Evolutionary conservation across 805 yeast genomes (phyloP).

Genomic region (Monosporozyma solicola): DNA sequence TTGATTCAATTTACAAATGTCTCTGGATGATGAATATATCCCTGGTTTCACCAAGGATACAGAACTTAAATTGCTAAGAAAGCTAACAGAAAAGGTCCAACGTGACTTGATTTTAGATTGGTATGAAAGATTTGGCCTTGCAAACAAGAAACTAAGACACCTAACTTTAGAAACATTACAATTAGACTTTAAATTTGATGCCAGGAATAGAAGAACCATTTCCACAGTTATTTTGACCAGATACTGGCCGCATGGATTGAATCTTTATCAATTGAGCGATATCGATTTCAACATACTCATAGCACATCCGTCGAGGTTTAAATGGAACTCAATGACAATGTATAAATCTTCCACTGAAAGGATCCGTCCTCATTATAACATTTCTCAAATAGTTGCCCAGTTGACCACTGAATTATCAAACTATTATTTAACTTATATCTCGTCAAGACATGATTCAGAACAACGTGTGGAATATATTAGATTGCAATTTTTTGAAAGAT

Average conservation of each 20-base stretch:
- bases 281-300: constrained; percentile 58
- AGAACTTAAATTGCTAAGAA: constrained; percentile 13
- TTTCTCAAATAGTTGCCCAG: constrained; percentile 41
- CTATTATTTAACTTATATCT: constrained; percentile 51
- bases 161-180: constrained; percentile 1
- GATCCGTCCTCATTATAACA: constrained; percentile 32
- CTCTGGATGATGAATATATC: constrained; percentile 12
- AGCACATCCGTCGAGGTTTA: constrained; percentile 40
- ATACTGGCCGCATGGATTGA: constrained; percentile 23
- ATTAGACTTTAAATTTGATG: constrained; percentile 8
- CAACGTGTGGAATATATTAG: constrained; percentile 54
- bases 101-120: constrained; percentile 19
- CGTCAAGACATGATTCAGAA: constrained; percentile 55
- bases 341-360: constrained; percentile 16
- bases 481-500: constrained; percentile 55
- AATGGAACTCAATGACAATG: constrained; percentile 29
- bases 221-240: constrained; percentile 10
- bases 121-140: constrained; percentile 13
- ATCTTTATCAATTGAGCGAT: constrained; percentile 52
- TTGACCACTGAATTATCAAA: constrained; percentile 41
- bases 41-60: constrained; percentile 11
- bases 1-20: background rate
- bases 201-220: constrained; percentile 9
- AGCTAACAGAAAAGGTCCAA: constrained; percentile 13
- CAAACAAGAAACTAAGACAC: background rate